Conservation (phyloP, 495 filamentous ascomycete genomes). For the Trichoderma virens region DNA sequence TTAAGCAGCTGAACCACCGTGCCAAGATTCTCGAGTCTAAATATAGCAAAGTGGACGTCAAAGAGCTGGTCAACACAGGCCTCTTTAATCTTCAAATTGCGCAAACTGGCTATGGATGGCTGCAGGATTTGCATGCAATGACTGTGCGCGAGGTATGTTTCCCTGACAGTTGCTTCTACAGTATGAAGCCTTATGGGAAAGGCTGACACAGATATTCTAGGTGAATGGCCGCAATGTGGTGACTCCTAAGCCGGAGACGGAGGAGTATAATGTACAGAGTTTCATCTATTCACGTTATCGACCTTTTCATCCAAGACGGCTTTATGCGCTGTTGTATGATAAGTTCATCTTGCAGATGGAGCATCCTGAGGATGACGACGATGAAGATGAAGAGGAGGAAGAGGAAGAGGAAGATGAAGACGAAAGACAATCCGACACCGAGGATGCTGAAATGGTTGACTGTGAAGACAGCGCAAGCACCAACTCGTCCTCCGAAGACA, state of each 20-base stretch:
- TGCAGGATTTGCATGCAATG: conserved; percentile 46
- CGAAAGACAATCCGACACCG: background rate
- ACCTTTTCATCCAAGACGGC: conserved; percentile 44
- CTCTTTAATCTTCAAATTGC: conserved; percentile 46
- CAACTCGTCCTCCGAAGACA: background rate
- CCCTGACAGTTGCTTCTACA: background rate
- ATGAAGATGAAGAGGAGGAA: conserved; percentile 33
- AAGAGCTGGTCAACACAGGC: conserved; percentile 43
- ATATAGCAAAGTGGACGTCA: conserved; percentile 40
- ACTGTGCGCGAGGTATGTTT: conserved; percentile 29
- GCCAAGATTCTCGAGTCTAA: conserved; percentile 42
- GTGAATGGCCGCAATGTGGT: conserved; percentile 29
- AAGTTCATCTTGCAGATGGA: conserved; percentile 47
- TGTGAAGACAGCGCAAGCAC: background rate
- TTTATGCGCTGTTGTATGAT: conserved; percentile 43
- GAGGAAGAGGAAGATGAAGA: conserved; percentile 22
- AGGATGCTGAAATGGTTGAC: background rate
- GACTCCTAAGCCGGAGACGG: conserved; percentile 49
- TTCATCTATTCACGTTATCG: conserved; percentile 47
- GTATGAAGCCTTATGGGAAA: background rate
- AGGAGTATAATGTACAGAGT: conserved; percentile 51
- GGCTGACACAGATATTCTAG: background rate
- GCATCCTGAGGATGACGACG: conserved; percentile 30
- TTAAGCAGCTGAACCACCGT: conserved; percentile 42
- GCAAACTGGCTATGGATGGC: conserved; percentile 39